A percentile compares a stretch with the other conserved stretches of the same genome.
Conservation (phyloP, 148 eudicot genomes). For the Rhododendron simsii region DNA sequence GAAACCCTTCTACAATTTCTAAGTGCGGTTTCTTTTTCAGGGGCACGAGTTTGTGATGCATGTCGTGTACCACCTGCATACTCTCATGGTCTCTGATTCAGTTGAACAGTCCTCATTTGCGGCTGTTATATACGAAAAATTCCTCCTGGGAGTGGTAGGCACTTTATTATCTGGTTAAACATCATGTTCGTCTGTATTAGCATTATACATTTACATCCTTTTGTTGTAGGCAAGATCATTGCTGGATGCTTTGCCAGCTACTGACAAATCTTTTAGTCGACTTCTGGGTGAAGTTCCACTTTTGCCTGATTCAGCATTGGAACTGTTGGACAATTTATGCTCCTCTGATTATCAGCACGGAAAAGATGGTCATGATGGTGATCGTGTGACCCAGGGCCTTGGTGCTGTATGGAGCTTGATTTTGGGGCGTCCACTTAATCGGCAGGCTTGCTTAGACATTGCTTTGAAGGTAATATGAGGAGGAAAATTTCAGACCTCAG, state of each 20-base stretch:
- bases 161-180: conserved; percentile 13
- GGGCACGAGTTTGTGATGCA: conserved; percentile 97
- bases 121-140: conserved; percentile 68
- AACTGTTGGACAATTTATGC: conserved; percentile 67
- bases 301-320: conserved; percentile 62
- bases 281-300: conserved; percentile 90
- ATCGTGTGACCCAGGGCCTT: conserved; percentile 95
- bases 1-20: neutral
- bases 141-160: conserved; percentile 82
- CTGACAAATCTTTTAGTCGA: conserved; percentile 89
- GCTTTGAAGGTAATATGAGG: conserved; percentile 66
- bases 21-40: conserved; percentile 34
- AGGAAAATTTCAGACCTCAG: neutral
- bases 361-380: conserved; percentile 66
- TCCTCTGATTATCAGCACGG: conserved; percentile 39
- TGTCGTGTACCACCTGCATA: conserved; percentile 68
- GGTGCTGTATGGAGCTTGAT: conserved; percentile 93
- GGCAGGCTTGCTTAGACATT: conserved; percentile 73
- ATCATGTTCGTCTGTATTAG: neutral
- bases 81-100: conserved; percentile 45
- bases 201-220: conserved; percentile 4
- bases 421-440: conserved; percentile 68
- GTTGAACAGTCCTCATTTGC: conserved; percentile 43
- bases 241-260: conserved; percentile 71
- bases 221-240: conserved; percentile 66